A percentile compares a stretch with the other conserved stretches of the same genome.
Evolutionary conservation across 2,329 filamentous ascomycete species (phyloP).

Genomic region (Aspergillus ochraceoroseus): DNA sequence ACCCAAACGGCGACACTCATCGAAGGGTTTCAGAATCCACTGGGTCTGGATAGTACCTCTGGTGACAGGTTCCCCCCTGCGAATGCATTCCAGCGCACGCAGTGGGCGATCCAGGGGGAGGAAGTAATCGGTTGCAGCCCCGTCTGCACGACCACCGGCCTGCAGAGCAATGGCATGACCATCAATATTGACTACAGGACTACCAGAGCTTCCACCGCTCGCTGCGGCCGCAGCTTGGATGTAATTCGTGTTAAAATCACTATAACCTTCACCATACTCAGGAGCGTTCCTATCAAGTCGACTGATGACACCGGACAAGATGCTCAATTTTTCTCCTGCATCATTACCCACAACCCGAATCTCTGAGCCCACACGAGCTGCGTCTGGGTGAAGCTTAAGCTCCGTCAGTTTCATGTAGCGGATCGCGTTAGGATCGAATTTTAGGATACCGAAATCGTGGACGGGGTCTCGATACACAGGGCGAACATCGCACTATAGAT

Average conservation of each 20-base stretch:
- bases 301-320: conserved; percentile 94
- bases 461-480: conserved; percentile 97
- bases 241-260: conserved; percentile 94
- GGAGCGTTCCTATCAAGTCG: conserved; percentile 93
- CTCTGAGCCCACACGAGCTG: conserved; percentile 81
- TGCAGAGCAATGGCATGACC: conserved; percentile 88
- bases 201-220: conserved; percentile 95
- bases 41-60: conserved; percentile 97
- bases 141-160: conserved; percentile 87
- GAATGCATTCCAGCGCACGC: conserved; percentile 80
- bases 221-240: conserved; percentile 97
- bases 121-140: conserved; percentile 96
- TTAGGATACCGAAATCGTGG: conserved; percentile 94
- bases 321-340: conserved; percentile 96
- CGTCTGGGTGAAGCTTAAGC: conserved; percentile 74
- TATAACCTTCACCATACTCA: conserved; percentile 96
- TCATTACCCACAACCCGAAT: conserved; percentile 98
- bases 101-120: conserved; percentile 85
- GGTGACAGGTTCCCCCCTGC: conserved; percentile 67
- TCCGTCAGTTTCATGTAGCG: conserved; percentile 92
- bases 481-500: conserved; percentile 83
- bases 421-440: conserved; percentile 92
- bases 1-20: conserved; percentile 87
- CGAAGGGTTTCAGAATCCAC: conserved; percentile 94
- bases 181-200: conserved; percentile 93